Evolutionary conservation across 768 basidiomycete genomes (phyloP).

Genomic region (Tylopilus vinaceipallidus): DNA sequence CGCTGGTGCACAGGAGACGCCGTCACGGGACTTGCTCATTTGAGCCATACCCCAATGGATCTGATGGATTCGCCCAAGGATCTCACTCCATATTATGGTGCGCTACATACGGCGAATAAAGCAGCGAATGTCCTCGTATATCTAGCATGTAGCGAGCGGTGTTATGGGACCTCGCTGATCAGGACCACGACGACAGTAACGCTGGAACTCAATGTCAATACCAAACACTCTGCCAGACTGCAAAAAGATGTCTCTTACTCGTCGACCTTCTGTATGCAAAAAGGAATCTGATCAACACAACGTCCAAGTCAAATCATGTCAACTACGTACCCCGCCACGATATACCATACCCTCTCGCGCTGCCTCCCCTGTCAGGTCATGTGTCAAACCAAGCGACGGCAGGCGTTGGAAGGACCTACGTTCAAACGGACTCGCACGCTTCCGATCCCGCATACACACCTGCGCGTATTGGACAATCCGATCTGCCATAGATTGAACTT

Average conservation of each 20-base stretch:
- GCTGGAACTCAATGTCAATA: slow-evolving; percentile 36
- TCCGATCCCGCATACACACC: slow-evolving; percentile 65
- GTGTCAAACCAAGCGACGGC: slow-evolving; percentile 4
- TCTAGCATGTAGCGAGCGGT: neutral
- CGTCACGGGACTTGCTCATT: too few species aligned
- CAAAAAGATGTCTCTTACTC: slow-evolving; percentile 51
- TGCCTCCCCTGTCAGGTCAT: slow-evolving; percentile 49
- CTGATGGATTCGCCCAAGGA: too few species aligned
- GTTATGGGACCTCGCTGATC: slow-evolving; percentile 58
- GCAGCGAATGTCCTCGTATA: neutral
- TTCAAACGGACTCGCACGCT: slow-evolving; percentile 71
- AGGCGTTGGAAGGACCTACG: slow-evolving; percentile 40
- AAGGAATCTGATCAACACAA: slow-evolving; percentile 7
- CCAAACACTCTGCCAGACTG: neutral
- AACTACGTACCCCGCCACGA: slow-evolving; percentile 66
- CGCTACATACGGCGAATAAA: neutral
- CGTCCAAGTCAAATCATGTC: neutral
- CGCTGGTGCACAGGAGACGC: too few species aligned
- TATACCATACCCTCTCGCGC: slow-evolving; percentile 62
- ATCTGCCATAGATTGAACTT: slow-evolving; percentile 71
- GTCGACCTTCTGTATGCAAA: slow-evolving; percentile 61
- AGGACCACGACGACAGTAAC: slow-evolving; percentile 71
- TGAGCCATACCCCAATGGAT: too few species aligned
- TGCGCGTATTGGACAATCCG: slow-evolving; percentile 67
- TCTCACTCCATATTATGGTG: neutral